phyloP scores from a whole-genome alignment of 139 green algal species.

The Zygnema cylindricum region DNA sequence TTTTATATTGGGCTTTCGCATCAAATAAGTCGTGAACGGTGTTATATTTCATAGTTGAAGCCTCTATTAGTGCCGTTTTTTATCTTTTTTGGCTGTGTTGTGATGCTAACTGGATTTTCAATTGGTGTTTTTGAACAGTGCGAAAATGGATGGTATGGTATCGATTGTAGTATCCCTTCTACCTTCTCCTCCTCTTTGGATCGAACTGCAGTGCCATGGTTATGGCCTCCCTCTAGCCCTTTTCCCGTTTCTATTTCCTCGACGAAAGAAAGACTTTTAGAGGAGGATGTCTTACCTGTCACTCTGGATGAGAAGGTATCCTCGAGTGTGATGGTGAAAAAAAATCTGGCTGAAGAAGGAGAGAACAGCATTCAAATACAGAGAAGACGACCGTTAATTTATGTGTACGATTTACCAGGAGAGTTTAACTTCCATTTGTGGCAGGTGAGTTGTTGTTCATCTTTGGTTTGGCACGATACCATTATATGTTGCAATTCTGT shows the following conservation, averaged over 20 bases:
- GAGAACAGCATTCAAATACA: not conserved
- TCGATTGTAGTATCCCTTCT: slow-evolving; percentile 28
- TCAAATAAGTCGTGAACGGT: no score
- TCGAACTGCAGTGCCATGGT: not conserved
- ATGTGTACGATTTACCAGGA: slow-evolving; percentile 40
- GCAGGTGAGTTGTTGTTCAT: slow-evolving; percentile 1
- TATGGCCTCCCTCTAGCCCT: not conserved
- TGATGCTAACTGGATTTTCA: no score
- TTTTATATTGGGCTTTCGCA: no score
- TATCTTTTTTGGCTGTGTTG: no score
- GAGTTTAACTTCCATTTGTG: slow-evolving; percentile 16
- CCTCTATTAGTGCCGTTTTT: no score
- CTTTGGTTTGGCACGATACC: no score
- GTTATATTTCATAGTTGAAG: no score
- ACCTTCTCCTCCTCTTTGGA: not conserved
- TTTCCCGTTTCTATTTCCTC: not conserved
- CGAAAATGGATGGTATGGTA: slow-evolving; percentile 19
- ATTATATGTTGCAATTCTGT: no score
- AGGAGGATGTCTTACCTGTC: not conserved
- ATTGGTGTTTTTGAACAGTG: no score
- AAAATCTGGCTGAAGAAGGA: no score
- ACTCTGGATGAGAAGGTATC: no score
- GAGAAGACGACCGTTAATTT: slow-evolving; percentile 29
- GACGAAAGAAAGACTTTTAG: not conserved
- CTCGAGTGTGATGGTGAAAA: no score